phyloP scores from a whole-genome alignment of 352 stramenopile species.

The Globisporangium perplexum region DNA sequence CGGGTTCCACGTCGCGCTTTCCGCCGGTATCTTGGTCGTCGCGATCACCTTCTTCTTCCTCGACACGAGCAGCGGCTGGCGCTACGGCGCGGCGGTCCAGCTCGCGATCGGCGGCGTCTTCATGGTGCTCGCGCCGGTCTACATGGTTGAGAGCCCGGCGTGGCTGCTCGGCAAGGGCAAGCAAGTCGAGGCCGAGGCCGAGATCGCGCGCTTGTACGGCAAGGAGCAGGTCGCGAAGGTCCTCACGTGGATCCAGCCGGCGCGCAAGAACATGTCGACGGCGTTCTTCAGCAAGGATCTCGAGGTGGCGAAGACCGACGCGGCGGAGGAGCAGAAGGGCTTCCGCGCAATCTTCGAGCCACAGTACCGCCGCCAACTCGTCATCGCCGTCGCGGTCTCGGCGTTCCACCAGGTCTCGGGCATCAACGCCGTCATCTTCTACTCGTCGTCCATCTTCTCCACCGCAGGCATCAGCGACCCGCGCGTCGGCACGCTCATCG shows the following conservation, averaged over 20 bases:
- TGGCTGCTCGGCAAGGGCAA: conserved; percentile 31
- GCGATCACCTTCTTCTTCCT: conserved; percentile 48
- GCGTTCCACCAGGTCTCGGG: conserved; percentile 41
- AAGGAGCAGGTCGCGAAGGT: conserved; percentile 21
- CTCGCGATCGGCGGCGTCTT: conserved; percentile 25
- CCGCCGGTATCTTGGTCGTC: conserved; percentile 36
- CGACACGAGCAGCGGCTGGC: conserved; percentile 37
- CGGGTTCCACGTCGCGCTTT: conserved; percentile 40
- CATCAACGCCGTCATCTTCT: conserved; percentile 53
- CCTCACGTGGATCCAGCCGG: conserved; percentile 19
- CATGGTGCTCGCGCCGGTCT: conserved; percentile 13
- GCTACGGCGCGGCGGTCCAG: conserved; percentile 26
- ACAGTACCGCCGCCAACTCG: conserved; percentile 22
- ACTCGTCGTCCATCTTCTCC: conserved; percentile 40
- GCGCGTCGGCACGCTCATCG: conserved; percentile 30
- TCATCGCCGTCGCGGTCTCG: conserved; percentile 29
- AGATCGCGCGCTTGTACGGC: conserved; percentile 22
- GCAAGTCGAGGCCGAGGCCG: conserved; percentile 18
- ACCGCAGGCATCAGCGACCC: conserved; percentile 34
- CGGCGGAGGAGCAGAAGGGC: not conserved
- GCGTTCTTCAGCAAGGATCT: conserved; percentile 6
- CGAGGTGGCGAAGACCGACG: conserved; percentile 1
- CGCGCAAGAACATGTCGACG: not conserved
- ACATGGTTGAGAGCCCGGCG: conserved; percentile 33
- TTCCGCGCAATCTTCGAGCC: conserved; percentile 14